Conservation (phyloP, 371 early-diverging fungal genomes). For the Mucor indicus region DNA sequence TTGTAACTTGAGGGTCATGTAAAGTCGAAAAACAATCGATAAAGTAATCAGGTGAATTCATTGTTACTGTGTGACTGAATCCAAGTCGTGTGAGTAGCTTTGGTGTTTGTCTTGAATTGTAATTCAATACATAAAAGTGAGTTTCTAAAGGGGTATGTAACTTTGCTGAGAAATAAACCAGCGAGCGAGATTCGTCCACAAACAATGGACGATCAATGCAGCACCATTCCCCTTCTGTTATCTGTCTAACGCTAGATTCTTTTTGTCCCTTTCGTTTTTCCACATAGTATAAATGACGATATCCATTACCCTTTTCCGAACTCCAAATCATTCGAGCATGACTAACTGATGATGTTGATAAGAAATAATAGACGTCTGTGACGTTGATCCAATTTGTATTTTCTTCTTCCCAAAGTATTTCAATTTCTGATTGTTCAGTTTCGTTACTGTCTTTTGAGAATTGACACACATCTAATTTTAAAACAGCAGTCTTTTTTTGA, state of each 20-base stretch:
- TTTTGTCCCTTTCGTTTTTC: constrained; percentile 11
- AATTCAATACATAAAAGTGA: constrained; percentile 66
- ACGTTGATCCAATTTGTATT: constrained; percentile 68
- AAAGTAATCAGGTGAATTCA: constrained; percentile 45
- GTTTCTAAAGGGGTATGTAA: constrained; percentile 64
- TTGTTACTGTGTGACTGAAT: constrained; percentile 50
- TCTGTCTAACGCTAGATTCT: constrained; percentile 19
- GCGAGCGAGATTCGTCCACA: constrained; percentile 55
- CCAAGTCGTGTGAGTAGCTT: constrained; percentile 56
- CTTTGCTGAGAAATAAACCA: constrained; percentile 73
- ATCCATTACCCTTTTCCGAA: constrained; percentile 63
- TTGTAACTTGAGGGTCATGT: constrained; percentile 29
- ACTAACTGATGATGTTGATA: constrained; percentile 11
- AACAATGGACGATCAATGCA: constrained; percentile 59
- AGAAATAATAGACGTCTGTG: constrained; percentile 53
- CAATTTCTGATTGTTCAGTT: constrained; percentile 5
- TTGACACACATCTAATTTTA: constrained; percentile 35
- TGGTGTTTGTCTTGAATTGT: constrained; percentile 16
- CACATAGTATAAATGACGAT: constrained; percentile 65
- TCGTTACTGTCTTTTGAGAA: constrained; percentile 1
- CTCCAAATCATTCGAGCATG: constrained; percentile 50
- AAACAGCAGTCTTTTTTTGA: constrained; percentile 53
- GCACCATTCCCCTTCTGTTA: constrained; percentile 55
- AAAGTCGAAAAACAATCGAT: constrained; percentile 57
- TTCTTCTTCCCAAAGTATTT: constrained; percentile 62